These are phyloP conservation scores for Oryza glumipatula DNA, from an alignment of 176 grass and related monocot genomes.

Conservation along the genomic window DNA sequence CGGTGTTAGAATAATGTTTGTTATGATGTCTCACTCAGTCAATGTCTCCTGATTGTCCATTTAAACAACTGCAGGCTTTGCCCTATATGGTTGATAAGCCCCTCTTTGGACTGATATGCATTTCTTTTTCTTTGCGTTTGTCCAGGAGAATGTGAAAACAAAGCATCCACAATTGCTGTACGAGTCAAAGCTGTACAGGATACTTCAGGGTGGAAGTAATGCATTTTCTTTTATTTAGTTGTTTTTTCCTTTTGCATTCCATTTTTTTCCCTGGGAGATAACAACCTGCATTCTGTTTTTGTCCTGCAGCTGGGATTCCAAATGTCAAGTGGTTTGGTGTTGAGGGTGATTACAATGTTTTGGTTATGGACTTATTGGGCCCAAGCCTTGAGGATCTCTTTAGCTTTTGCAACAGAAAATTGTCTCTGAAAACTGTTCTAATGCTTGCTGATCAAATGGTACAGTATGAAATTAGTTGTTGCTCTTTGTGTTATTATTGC, in stretches of 20 bases:
- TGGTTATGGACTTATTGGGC: conserved; percentile 86
- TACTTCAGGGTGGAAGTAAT: conserved; percentile 98
- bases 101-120: not conserved
- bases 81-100: conserved; percentile 28
- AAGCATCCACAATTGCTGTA: conserved; percentile 93
- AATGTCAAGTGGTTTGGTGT: conserved; percentile 89
- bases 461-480: conserved; percentile 15
- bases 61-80: conserved; percentile 30
- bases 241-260: not conserved
- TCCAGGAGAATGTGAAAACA: conserved; percentile 87
- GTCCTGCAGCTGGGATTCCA: conserved; percentile 74
- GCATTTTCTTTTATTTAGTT: conserved; percentile 11
- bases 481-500: not conserved
- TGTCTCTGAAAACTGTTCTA: conserved; percentile 88
- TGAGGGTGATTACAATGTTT: conserved; percentile 94
- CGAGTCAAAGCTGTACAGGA: conserved; percentile 89
- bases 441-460: conserved; percentile 98
- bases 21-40: conserved; percentile 43
- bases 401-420: conserved; percentile 83
- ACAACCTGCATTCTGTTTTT: conserved; percentile 29
- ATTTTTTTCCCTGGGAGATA: not conserved
- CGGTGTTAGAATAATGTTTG: conserved; percentile 22
- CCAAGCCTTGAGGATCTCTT: conserved; percentile 90
- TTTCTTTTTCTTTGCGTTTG: conserved; percentile 39
- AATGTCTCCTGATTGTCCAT: conserved; percentile 29